Conservation (phyloP, 495 filamentous ascomycete species). For the Bombardia bombarda region DNA sequence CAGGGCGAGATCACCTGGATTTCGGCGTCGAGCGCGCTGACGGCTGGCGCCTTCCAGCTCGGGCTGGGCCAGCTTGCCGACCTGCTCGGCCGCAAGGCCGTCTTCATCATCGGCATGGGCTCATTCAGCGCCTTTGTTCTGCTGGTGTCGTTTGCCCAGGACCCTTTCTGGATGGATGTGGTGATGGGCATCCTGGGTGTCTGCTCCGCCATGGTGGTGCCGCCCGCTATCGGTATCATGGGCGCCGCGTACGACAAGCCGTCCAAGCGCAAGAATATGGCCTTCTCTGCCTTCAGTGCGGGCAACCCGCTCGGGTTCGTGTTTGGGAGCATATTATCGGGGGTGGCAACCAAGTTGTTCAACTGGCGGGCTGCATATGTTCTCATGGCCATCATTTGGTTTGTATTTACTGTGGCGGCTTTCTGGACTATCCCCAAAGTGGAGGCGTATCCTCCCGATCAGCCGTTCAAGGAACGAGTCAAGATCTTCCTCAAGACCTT, state of each 20-base stretch:
- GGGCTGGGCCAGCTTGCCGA: slow-evolving; percentile 63
- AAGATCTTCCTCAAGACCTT: slow-evolving; percentile 44
- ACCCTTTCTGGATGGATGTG: slow-evolving; percentile 56
- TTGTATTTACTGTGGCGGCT: slow-evolving; percentile 47
- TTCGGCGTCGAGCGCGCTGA: slow-evolving; percentile 53
- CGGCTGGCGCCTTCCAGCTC: slow-evolving; percentile 58
- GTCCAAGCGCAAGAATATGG: slow-evolving; percentile 58
- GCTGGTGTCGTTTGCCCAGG: slow-evolving; percentile 52
- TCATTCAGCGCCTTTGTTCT: slow-evolving; percentile 49
- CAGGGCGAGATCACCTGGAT: slow-evolving; percentile 67
- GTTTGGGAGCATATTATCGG: slow-evolving; percentile 56
- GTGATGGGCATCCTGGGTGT: slow-evolving; percentile 57
- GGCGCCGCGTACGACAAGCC: slow-evolving; percentile 55
- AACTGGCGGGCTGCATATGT: slow-evolving; percentile 59
- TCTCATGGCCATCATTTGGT: slow-evolving; percentile 55
- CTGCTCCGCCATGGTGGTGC: slow-evolving; percentile 54
- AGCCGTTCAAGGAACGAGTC: slow-evolving; percentile 33
- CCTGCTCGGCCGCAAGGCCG: slow-evolving; percentile 52
- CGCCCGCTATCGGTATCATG: slow-evolving; percentile 59
- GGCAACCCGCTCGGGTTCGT: slow-evolving; percentile 68
- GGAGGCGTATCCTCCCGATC: slow-evolving; percentile 33
- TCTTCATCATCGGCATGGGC: slow-evolving; percentile 56
- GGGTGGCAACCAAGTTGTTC: slow-evolving; percentile 52
- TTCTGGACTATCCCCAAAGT: slow-evolving; percentile 58
- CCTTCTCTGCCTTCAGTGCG: slow-evolving; percentile 63